Evolutionary conservation across 2,329 filamentous ascomycete genomes (phyloP).

Genomic region (Cercospora janseana): DNA sequence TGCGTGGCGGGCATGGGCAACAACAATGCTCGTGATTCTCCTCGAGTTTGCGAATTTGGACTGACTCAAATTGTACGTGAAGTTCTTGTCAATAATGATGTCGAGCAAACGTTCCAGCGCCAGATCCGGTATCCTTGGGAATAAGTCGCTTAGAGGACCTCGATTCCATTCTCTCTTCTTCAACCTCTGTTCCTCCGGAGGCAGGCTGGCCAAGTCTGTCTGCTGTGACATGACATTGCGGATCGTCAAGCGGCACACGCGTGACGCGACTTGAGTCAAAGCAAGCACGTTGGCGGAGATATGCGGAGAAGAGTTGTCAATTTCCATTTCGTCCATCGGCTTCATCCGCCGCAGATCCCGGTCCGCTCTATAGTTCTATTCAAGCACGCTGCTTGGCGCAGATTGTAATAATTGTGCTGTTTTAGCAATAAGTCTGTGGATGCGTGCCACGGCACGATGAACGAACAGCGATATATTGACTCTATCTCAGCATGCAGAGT

Average conservation of each 20-base stretch:
- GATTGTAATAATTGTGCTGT: no score
- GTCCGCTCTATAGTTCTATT: no score
- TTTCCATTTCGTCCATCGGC: no score
- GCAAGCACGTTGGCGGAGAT: background rate
- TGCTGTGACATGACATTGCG: conserved; percentile 5
- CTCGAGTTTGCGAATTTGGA: conserved; percentile 31
- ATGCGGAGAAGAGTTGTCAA: background rate
- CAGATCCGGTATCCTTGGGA: conserved; percentile 31
- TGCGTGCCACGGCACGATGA: no score
- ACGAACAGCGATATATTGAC: no score
- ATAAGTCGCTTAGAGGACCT: conserved; percentile 31
- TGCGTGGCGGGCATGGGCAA: conserved; percentile 61
- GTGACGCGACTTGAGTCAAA: background rate
- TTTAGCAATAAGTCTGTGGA: no score
- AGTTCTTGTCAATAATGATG: conserved; percentile 33
- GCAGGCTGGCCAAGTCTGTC: conserved; percentile 2
- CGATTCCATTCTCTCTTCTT: conserved; percentile 34
- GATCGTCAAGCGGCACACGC: background rate
- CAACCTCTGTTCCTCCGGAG: conserved; percentile 5
- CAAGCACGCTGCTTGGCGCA: no score
- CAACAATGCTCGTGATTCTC: conserved; percentile 43
- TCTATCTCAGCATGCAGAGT: no score
- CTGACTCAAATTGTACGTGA: conserved; percentile 33
- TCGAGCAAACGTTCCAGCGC: conserved; percentile 31
- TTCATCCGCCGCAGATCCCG: no score